Base-by-base conservation (phyloP, 2,329 filamentous ascomycete species). In the Fusarium armeniacum region DNA sequence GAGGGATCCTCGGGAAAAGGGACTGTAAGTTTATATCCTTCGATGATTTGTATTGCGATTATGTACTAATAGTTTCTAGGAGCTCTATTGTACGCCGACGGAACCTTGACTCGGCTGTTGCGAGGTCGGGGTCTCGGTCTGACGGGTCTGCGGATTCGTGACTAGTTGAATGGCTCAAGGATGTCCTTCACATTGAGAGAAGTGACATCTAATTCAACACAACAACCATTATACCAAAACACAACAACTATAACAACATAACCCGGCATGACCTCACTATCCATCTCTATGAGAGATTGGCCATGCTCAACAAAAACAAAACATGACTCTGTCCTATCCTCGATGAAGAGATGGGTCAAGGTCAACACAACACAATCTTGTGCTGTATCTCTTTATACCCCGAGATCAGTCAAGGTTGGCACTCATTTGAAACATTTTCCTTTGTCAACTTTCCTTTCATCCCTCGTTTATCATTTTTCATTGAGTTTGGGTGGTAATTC, bases 1-100 rank as follows among this genome's bases (percentile, higher is more conserved):
- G 26, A 63, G 74, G 12, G 74, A 76, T 44, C 69, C 74, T 35
- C 51, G 66, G 28, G 65, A 67, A 52, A 65, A 70, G 28, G 73
- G 64, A 58, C 68, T 76, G 74, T 73, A 64, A 73, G 74, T 72
- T 15, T 2, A 12, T 11, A 12, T 36, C 20, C 7, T n/a, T 1
- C n/a, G 1, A 18, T 1, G 22, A 13, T 8, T 30, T 15, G 0
- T 24, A 18, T 15, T 4, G 16, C 3, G 24, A 9, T 22, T 20
- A 11, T 12, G 18, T 44, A 40, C 69, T 70, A 54, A 72, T 5
- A 0, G 18, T 11, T 10, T 16, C 0, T 1, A 45, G 47, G 47
- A 72, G 70, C 47, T 64, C 70, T 55, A 65, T 72, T 46, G 66
- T 72, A 16, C 63, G 70, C 40, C 45, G 69, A 10, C 56, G 58